Evolutionary conservation across 495 filamentous ascomycete species (phyloP), one percentile per base, ranked within the genome.

Genomic region (Barbatosphaeria neglecta): DNA sequence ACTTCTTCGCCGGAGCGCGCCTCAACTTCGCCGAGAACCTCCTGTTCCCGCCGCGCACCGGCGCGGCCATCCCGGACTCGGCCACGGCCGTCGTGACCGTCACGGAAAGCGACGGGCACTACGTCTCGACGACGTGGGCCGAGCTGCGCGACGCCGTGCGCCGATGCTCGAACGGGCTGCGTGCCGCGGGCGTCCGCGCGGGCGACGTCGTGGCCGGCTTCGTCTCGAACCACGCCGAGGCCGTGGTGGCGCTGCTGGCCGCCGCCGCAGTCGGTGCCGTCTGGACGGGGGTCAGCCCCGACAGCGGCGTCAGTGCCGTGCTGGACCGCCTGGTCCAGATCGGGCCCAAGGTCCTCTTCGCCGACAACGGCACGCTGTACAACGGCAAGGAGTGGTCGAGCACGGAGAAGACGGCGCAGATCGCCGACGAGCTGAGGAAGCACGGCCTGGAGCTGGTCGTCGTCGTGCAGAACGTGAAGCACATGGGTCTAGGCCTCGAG

Each of bases 11-110:
- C 35, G 84, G 82, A 6, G 78, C 84, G 17, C 78, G 66, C 40
- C 67, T 95, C 46, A 96, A 96, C 57, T 95, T 95, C 61, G 87
- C 89, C 19, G 86, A 95, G 67, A 96, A 96, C 62, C 73, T 96
- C 24, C 75, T 96, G 6, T 94, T 79, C 58, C 88, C 90, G 5
- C 64, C 69, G 13, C 71, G 70, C 37, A 54, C 46, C 19, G 31
- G 16, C 31, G 43, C 56, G 5, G 49, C 68, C n/a, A n/a, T n/a
- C 35, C 59, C 73, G 17, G 77, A 79, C 20, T 65, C 77, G 49
- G 76, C 80, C 41, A 66, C 78, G 45, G 87, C 86, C 19, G 67
- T 90, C 20, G 81, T 92, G 53, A 81, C 78, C 31, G 86, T 73
- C 6, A 90, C 85, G 10, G 87, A 93, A 63, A 49, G 62, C 19